Evolutionary conservation across 805 yeast genomes (phyloP).

Genomic region (Metschnikowia hibisci): DNA sequence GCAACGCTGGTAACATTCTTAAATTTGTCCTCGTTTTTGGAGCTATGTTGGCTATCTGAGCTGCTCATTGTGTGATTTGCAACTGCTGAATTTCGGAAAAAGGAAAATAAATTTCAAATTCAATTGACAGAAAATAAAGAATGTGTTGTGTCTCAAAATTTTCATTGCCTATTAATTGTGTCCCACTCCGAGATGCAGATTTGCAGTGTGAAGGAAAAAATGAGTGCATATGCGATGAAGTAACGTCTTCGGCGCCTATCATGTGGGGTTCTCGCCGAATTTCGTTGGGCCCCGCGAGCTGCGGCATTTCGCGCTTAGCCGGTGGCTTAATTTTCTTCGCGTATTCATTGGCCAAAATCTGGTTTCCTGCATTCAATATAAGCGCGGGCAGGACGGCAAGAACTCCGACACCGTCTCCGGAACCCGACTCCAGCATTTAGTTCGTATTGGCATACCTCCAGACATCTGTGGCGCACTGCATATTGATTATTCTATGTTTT

Average conservation of each 20-base stretch:
- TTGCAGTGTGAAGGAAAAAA: conserved; percentile 2
- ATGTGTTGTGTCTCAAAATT: neutral
- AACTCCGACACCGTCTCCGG: conserved; percentile 1
- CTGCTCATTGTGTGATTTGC: neutral
- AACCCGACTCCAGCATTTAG: neutral
- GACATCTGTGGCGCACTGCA: neutral
- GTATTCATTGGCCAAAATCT: neutral
- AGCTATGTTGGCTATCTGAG: conserved; percentile 1
- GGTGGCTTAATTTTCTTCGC: neutral
- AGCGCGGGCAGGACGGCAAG: neutral
- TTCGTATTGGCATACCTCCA: neutral
- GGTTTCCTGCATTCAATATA: neutral
- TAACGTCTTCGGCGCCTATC: neutral
- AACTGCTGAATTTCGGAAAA: too few relatives aligned
- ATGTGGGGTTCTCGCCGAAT: neutral
- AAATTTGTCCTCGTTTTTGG: neutral
- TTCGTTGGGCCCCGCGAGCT: neutral
- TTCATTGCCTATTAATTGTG: neutral
- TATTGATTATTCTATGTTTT: conserved; percentile 2
- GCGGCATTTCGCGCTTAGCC: neutral
- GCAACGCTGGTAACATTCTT: neutral
- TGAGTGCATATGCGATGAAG: conserved; percentile 1
- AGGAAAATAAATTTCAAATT: neutral
- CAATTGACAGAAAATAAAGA: neutral
- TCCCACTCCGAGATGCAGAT: neutral